Evolutionary conservation across 805 yeast species (phyloP).

Genomic region (Lipomyces sp.): DNA sequence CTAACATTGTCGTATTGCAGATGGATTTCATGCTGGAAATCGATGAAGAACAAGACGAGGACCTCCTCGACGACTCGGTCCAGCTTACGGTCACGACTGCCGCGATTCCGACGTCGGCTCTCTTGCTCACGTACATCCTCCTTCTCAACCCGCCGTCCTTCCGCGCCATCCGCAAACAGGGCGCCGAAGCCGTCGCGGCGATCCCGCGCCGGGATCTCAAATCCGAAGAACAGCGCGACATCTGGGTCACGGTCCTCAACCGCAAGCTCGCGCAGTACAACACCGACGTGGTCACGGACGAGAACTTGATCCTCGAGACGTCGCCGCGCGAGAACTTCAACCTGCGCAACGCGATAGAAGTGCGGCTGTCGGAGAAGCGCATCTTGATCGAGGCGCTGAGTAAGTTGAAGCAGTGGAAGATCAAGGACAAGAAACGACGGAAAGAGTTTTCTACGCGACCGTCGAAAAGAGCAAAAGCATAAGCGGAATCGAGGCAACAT

Average conservation of each 20-base stretch:
- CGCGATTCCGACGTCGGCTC: conserved; percentile 21
- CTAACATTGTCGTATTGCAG: neutral
- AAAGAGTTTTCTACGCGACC: conserved; percentile 9
- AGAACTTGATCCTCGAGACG: conserved; percentile 20
- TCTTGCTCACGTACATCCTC: conserved; percentile 19
- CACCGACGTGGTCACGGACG: conserved; percentile 26
- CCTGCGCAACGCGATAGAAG: conserved; percentile 24
- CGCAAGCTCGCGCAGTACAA: conserved; percentile 14
- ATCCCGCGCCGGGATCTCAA: conserved; percentile 18
- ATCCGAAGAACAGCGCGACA: conserved; percentile 22
- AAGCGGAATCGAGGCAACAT: neutral
- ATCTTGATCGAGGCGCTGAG: conserved; percentile 12
- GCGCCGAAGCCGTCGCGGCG: conserved; percentile 6
- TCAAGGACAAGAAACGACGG: conserved; percentile 1
- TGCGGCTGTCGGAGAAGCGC: conserved; percentile 25
- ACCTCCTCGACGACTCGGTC: conserved; percentile 19
- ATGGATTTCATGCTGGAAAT: conserved; percentile 18
- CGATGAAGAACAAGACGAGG: conserved; percentile 23
- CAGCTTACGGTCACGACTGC: conserved; percentile 16
- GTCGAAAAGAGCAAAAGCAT: conserved; percentile 7
- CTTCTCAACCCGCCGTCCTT: conserved; percentile 18
- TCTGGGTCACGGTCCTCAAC: conserved; percentile 17
- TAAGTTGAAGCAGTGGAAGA: conserved; percentile 18
- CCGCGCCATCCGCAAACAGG: conserved; percentile 13
- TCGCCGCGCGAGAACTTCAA: conserved; percentile 1